Conservation (phyloP, 2,329 filamentous ascomycete species). For the Chaetomium olivaceum region DNA sequence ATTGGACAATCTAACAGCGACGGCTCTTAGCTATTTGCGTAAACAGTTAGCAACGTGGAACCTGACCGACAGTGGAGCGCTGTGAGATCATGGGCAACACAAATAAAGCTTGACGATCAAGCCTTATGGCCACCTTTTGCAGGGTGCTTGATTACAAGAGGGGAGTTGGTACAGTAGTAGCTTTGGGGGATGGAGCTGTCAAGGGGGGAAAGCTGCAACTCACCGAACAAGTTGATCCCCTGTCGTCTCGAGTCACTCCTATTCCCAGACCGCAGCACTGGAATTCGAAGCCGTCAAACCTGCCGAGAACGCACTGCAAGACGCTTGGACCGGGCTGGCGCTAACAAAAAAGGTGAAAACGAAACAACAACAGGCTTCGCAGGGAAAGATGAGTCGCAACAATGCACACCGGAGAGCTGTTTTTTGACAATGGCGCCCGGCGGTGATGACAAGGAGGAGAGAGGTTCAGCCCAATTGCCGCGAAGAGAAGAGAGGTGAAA, state of each 20-base stretch:
- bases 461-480: slow-evolving; percentile 16
- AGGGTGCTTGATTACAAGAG: background rate
- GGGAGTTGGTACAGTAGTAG: slow-evolving; percentile 2
- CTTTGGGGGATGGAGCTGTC: slow-evolving; percentile 8
- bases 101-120: background rate
- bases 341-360: background rate
- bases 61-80: slow-evolving; percentile 6
- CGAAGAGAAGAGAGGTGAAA: slow-evolving; percentile 13
- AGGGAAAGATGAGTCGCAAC: background rate
- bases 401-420: background rate
- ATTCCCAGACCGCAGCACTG: slow-evolving; percentile 21
- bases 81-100: slow-evolving; percentile 15
- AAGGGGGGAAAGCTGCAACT: slow-evolving; percentile 8
- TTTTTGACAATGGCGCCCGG: slow-evolving; percentile 12
- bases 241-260: slow-evolving; percentile 2
- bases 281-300: background rate
- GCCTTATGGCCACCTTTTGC: background rate
- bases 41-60: slow-evolving; percentile 12
- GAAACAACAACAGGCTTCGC: background rate
- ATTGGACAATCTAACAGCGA: background rate
- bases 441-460: slow-evolving; percentile 12
- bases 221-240: slow-evolving; percentile 12
- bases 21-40: background rate
- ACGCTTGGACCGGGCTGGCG: slow-evolving; percentile 16
- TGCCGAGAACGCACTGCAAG: slow-evolving; percentile 9